Percentiles rank a stretch among this genome's conserved stretches.
phyloP scores from a whole-genome alignment of 768 basidiomycete species.

The Lactarius vividus region DNA sequence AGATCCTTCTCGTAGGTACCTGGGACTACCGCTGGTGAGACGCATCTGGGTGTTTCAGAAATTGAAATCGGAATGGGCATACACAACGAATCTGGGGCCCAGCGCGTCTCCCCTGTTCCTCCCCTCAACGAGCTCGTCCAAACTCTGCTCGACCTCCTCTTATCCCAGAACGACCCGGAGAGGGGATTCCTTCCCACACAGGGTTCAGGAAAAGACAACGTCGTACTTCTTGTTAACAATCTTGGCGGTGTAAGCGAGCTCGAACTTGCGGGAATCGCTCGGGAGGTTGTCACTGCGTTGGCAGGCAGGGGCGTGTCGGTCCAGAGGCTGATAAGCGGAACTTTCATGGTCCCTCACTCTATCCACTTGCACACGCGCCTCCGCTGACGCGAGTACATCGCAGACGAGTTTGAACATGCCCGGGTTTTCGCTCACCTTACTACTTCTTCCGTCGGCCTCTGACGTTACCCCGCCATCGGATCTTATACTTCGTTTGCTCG shows the following conservation, averaged over 20 bases:
- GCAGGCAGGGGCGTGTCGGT: slow-evolving; percentile 54
- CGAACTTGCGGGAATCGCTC: slow-evolving; percentile 68
- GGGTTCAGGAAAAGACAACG: slow-evolving; percentile 58
- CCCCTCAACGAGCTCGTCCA: slow-evolving; percentile 65
- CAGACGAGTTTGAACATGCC: slow-evolving; percentile 93
- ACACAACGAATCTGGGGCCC: slow-evolving; percentile 83
- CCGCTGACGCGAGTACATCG: slow-evolving; percentile 2
- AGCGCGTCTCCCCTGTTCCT: slow-evolving; percentile 67
- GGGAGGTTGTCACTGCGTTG: slow-evolving; percentile 56
- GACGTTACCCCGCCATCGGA: slow-evolving; percentile 39
- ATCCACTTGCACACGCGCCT: background rate
- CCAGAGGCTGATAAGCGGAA: slow-evolving; percentile 68
- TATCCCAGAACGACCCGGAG: slow-evolving; percentile 70
- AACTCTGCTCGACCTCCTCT: slow-evolving; percentile 67
- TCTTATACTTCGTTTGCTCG: slow-evolving; percentile 63
- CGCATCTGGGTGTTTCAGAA: slow-evolving; percentile 57
- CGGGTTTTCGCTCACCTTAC: slow-evolving; percentile 81
- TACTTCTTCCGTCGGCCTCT: slow-evolving; percentile 62
- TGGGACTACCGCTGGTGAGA: slow-evolving; percentile 60
- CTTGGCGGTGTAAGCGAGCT: slow-evolving; percentile 84
- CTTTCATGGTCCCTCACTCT: slow-evolving; percentile 69
- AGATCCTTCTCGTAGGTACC: slow-evolving; percentile 53
- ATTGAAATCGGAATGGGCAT: slow-evolving; percentile 91
- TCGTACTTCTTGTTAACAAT: slow-evolving; percentile 84
- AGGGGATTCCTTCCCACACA: slow-evolving; percentile 73